phyloP scores from a whole-genome alignment of 192 early-diverging fungal genomes.

The Paraglomus occultum region DNA sequence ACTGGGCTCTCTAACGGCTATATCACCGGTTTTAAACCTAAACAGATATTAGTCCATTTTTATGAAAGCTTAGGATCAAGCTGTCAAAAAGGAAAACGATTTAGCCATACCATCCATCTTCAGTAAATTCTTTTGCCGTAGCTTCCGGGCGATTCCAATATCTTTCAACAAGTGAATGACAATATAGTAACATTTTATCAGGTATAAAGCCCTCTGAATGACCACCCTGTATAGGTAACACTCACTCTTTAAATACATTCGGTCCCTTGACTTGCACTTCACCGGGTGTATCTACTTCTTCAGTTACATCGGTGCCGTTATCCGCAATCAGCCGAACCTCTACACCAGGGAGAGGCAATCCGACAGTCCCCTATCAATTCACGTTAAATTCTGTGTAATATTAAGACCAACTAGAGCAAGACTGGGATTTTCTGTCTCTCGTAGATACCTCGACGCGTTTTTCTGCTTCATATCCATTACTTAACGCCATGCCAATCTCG shows the following conservation, averaged over 20 bases:
- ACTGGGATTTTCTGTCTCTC: slow-evolving; percentile 4
- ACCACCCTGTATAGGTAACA: not conserved
- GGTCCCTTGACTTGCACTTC: slow-evolving; percentile 73
- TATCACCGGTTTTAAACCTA: slow-evolving; percentile 79
- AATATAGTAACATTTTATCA: not conserved
- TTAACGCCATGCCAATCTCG: slow-evolving; percentile 90
- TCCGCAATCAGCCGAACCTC: slow-evolving; percentile 55
- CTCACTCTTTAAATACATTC: slow-evolving; percentile 71
- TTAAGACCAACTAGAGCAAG: not conserved
- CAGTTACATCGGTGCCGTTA: slow-evolving; percentile 51
- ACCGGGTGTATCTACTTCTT: slow-evolving; percentile 50
- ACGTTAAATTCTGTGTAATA: slow-evolving; percentile 2
- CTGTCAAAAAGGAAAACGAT: not conserved
- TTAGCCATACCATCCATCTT: slow-evolving; percentile 63
- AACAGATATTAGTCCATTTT: not conserved
- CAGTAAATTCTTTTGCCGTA: slow-evolving; percentile 66
- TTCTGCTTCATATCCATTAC: slow-evolving; percentile 47
- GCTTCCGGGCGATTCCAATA: slow-evolving; percentile 75
- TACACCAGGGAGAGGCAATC: slow-evolving; percentile 72
- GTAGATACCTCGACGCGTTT: slow-evolving; percentile 40
- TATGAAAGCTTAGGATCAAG: not conserved
- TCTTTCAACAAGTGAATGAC: slow-evolving; percentile 23
- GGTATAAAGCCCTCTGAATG: not conserved
- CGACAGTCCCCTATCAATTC: slow-evolving; percentile 59
- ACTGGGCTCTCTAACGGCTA: slow-evolving; percentile 50